phyloP scores from a whole-genome alignment of 305 asterid species.

The Stenogyne calaminthoides region DNA sequence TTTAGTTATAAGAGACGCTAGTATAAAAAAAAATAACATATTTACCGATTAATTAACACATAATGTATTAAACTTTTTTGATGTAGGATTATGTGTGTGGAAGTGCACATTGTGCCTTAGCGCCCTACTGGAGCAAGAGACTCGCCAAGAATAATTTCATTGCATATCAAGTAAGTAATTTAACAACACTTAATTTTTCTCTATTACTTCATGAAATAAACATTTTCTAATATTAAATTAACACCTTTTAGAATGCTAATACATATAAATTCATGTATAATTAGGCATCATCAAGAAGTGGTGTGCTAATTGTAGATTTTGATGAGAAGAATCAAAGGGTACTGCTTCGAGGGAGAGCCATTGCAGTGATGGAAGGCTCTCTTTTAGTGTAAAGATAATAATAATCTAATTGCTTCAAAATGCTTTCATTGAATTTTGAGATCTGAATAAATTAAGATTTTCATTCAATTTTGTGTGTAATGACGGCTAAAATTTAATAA shows the following conservation, averaged over 20 bases:
- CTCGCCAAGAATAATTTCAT: neutral
- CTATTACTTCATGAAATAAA: no score
- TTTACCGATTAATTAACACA: no score
- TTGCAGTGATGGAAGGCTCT: neutral
- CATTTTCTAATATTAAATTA: neutral
- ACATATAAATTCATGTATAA: neutral
- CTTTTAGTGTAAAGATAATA: neutral
- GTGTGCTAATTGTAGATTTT: neutral
- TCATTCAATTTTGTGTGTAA: no score
- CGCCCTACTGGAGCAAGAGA: neutral
- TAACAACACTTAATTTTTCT: no score
- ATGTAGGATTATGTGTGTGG: neutral
- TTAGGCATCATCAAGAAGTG: neutral
- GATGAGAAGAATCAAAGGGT: neutral
- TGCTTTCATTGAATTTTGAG: no score
- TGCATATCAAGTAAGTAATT: neutral
- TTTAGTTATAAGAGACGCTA: no score
- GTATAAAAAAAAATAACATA: no score
- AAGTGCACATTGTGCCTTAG: neutral
- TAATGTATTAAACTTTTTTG: no score
- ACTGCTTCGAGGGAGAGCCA: neutral
- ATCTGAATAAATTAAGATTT: no score
- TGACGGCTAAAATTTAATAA: no score
- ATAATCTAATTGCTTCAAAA: neutral
- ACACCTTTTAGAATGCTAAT: neutral